Evolutionary conservation across 441 rosid genomes (phyloP).

Genomic region (Kokia cookei): DNA sequence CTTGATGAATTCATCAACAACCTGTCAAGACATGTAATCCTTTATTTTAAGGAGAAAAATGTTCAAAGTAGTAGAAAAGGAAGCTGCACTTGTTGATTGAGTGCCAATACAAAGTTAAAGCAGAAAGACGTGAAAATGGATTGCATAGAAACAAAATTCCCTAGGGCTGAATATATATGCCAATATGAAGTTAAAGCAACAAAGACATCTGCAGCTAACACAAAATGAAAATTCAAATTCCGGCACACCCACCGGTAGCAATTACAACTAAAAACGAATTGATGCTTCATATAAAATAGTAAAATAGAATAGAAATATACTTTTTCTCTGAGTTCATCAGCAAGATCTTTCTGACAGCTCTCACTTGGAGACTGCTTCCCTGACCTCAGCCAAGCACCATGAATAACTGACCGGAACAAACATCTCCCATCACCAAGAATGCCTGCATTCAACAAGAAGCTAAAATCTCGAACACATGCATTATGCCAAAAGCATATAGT

Average conservation of each 20-base stretch:
- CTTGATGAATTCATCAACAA: slow-evolving; percentile 65
- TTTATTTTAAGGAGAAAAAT: slow-evolving; percentile 2
- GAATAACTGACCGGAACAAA: slow-evolving; percentile 64
- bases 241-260: not conserved
- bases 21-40: slow-evolving; percentile 28
- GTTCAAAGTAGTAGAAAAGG: not conserved
- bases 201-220: not conserved
- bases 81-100: not conserved
- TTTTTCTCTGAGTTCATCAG: slow-evolving; percentile 61
- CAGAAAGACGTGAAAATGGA: not conserved
- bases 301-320: slow-evolving; percentile 19
- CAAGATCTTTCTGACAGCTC: slow-evolving; percentile 47
- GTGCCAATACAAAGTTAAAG: not conserved
- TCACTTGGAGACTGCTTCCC: slow-evolving; percentile 61
- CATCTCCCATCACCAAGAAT: slow-evolving; percentile 75
- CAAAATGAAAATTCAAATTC: not conserved
- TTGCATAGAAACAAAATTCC: not conserved
- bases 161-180: not conserved
- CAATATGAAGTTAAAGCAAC: not conserved
- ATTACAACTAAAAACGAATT: not conserved
- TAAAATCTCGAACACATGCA: not conserved
- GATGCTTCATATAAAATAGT: not conserved
- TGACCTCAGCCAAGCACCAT: slow-evolving; percentile 44
- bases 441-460: slow-evolving; percentile 26
- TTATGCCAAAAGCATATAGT: not conserved